Conservation (phyloP, 2,329 filamentous ascomycete genomes). For the Beauveria scarabaeidicola region DNA sequence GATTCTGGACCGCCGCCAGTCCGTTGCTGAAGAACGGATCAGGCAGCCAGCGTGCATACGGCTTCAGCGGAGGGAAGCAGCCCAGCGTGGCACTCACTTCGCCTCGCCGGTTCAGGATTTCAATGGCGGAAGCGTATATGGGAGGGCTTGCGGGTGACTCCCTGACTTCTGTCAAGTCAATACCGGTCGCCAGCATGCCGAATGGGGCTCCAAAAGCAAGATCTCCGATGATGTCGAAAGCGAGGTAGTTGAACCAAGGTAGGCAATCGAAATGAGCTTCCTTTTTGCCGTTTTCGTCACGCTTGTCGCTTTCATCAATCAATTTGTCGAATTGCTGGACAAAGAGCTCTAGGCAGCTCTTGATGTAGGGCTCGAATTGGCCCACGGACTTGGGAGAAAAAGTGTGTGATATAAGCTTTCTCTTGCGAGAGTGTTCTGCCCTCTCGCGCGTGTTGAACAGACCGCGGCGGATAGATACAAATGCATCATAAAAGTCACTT, state of each 20-base stretch:
- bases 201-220: constrained; percentile 45
- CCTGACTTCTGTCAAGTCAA: constrained; percentile 68
- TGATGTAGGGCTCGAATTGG: constrained; percentile 86
- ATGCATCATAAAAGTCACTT: constrained; percentile 83
- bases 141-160: constrained; percentile 50
- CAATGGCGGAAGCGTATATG: constrained; percentile 68
- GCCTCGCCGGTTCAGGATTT: constrained; percentile 80
- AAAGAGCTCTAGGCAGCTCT: constrained; percentile 67
- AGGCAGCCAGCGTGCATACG: constrained; percentile 71
- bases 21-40: constrained; percentile 76
- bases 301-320: constrained; percentile 34
- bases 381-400: constrained; percentile 74
- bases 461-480: constrained; percentile 76
- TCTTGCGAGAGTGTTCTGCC: constrained; percentile 75
- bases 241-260: constrained; percentile 59
- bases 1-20: constrained; percentile 63
- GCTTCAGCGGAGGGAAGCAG: constrained; percentile 63
- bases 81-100: constrained; percentile 79
- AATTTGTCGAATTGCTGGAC: constrained; percentile 64
- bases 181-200: constrained; percentile 65
- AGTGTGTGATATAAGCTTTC: constrained; percentile 80
- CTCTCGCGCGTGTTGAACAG: constrained; percentile 86
- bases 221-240: constrained; percentile 42
- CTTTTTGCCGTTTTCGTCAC: constrained; percentile 45
- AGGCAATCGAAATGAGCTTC: constrained; percentile 64